Evolutionary conservation across 2,329 filamentous ascomycete species (phyloP).

Genomic region (Tolypocladium sp.): DNA sequence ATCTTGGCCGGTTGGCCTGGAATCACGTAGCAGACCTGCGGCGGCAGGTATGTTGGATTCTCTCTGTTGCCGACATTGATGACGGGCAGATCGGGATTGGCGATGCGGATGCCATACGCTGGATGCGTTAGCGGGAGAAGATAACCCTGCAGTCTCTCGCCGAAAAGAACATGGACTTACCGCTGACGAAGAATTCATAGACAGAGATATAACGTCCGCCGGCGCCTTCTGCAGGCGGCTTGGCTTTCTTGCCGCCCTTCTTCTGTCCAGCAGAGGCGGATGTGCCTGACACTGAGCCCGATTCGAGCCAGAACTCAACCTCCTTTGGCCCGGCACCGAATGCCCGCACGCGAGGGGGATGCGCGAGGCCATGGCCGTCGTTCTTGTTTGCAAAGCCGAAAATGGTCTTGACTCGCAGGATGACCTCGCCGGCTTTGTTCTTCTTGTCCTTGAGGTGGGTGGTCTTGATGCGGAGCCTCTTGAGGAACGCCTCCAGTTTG

Average conservation of each 20-base stretch:
- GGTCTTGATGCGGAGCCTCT: constrained; percentile 24
- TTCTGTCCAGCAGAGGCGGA: constrained; percentile 5
- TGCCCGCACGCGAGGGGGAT: constrained; percentile 14
- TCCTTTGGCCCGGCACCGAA: constrained; percentile 38
- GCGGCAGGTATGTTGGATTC: constrained; percentile 48
- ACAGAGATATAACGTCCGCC: constrained; percentile 39
- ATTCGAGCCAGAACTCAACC: constrained; percentile 44
- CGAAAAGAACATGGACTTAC: constrained; percentile 22
- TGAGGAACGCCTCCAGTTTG: constrained; percentile 25
- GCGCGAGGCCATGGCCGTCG: constrained; percentile 17
- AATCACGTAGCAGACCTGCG: constrained; percentile 45
- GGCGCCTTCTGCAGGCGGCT: constrained; percentile 15
- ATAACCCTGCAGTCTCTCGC: no score
- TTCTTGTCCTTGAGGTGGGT: constrained; percentile 26
- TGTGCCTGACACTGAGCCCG: background rate
- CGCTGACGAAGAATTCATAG: constrained; percentile 35
- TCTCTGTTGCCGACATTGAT: constrained; percentile 49
- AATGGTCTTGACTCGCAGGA: constrained; percentile 28
- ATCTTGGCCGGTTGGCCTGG: constrained; percentile 44
- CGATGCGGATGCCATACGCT: constrained; percentile 26
- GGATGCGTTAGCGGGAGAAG: background rate
- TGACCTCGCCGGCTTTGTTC: constrained; percentile 18
- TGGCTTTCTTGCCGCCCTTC: constrained; percentile 5
- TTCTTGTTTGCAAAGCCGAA: constrained; percentile 21
- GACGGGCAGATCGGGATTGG: constrained; percentile 33